These are phyloP conservation scores for Rhytidhysteron rufulum DNA, from an alignment of 2,329 filamentous ascomycete species.

Conservation along the genomic window DNA sequence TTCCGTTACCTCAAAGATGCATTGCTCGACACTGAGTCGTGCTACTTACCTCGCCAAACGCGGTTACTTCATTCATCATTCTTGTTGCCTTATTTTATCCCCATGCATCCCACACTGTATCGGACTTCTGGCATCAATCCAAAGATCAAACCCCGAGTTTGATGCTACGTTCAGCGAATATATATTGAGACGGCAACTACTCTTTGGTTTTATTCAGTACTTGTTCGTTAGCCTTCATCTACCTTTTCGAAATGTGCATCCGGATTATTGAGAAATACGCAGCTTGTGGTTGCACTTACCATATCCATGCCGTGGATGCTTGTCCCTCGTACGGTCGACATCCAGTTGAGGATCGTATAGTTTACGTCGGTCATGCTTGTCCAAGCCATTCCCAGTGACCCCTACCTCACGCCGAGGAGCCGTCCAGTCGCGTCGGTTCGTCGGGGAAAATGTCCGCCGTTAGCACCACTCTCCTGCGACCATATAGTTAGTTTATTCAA, in stretches of 20 bases:
- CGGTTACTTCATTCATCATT: not conserved
- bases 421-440: too few species aligned
- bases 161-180: too few species aligned
- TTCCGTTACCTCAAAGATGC: not conserved
- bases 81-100: not conserved
- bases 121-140: too few species aligned
- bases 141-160: too few species aligned
- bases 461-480: too few species aligned
- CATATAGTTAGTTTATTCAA: too few species aligned
- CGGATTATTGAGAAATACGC: constrained; percentile 34
- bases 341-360: constrained; percentile 22
- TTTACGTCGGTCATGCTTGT: constrained; percentile 19
- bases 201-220: too few species aligned
- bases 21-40: not conserved
- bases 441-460: too few species aligned
- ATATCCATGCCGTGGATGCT: constrained; percentile 32
- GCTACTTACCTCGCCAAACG: not conserved
- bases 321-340: constrained; percentile 31
- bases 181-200: too few species aligned
- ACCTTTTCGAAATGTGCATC: constrained; percentile 26
- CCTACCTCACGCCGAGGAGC: too few species aligned
- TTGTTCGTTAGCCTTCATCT: not conserved
- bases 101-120: not conserved
- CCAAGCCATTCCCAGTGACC: not conserved
- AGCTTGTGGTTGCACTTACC: constrained; percentile 35